These are phyloP conservation scores for Escallonia herrerae DNA, from an alignment of 129 eudicot species.

Conservation along the genomic window DNA sequence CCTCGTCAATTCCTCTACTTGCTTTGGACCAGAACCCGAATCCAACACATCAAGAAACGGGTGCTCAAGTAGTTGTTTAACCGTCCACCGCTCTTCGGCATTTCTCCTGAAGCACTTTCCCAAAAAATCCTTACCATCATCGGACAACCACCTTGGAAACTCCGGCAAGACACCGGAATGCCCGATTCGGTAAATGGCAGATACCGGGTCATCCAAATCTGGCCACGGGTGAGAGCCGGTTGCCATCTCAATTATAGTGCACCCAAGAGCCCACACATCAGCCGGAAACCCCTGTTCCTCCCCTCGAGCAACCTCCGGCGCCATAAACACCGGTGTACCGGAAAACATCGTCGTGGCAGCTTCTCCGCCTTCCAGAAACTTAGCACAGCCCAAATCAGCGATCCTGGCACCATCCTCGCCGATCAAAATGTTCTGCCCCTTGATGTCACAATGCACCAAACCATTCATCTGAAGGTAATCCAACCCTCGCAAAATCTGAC, in stretches of 20 bases:
- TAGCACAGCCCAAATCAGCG: conserved; percentile 64
- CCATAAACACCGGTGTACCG: conserved; percentile 81
- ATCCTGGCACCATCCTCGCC: conserved; percentile 47
- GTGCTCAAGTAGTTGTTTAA: conserved; percentile 48
- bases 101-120: conserved; percentile 50
- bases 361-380: conserved; percentile 1
- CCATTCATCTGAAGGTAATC: conserved; percentile 7
- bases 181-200: conserved; percentile 37
- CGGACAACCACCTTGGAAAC: conserved; percentile 46
- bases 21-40: conserved; percentile 1
- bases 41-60: conserved; percentile 33
- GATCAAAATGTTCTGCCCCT: conserved; percentile 47
- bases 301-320: conserved; percentile 78
- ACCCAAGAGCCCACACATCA: conserved; percentile 77
- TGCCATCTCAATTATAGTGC: conserved; percentile 64
- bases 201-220: conserved; percentile 37
- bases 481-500: background rate
- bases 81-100: conserved; percentile 48
- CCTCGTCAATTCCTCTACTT: conserved; percentile 12
- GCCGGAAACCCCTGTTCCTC: conserved; percentile 63
- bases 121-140: conserved; percentile 48
- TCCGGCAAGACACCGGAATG: conserved; percentile 55
- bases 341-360: conserved; percentile 16
- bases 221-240: conserved; percentile 66
- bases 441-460: conserved; percentile 66